Conservation (phyloP, 257 asterid genomes). For the Solanum lignicaule region DNA sequence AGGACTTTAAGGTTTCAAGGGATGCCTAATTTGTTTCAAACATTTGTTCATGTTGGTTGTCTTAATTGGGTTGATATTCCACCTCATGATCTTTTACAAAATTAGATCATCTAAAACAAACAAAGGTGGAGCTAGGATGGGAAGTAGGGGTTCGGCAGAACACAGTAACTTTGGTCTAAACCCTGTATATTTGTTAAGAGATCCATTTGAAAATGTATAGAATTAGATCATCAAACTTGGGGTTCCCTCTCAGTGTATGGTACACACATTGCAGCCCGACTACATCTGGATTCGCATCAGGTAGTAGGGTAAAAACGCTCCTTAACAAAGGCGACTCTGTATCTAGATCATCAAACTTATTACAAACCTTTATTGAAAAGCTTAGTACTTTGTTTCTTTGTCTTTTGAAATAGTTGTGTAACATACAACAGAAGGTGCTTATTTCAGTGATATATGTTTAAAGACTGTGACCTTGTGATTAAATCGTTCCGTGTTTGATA, state of each 20-base stretch:
- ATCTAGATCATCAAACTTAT: background rate
- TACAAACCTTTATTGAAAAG: background rate
- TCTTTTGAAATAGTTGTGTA: background rate
- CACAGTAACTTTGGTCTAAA: background rate
- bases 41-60: conserved; percentile 32
- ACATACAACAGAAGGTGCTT: background rate
- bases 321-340: background rate
- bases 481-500: background rate
- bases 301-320: background rate
- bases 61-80: conserved; percentile 6
- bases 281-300: background rate
- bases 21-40: conserved; percentile 24
- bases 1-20: conserved; percentile 5
- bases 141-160: background rate
- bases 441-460: background rate
- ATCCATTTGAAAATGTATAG: background rate
- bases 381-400: background rate
- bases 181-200: background rate
- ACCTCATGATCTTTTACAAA: background rate
- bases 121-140: background rate
- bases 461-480: background rate
- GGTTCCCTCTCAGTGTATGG: background rate
- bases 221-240: background rate
- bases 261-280: background rate
- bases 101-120: background rate